phyloP scores from a whole-genome alignment of 192 early-diverging fungal genomes.

The Diversispora epigaea region DNA sequence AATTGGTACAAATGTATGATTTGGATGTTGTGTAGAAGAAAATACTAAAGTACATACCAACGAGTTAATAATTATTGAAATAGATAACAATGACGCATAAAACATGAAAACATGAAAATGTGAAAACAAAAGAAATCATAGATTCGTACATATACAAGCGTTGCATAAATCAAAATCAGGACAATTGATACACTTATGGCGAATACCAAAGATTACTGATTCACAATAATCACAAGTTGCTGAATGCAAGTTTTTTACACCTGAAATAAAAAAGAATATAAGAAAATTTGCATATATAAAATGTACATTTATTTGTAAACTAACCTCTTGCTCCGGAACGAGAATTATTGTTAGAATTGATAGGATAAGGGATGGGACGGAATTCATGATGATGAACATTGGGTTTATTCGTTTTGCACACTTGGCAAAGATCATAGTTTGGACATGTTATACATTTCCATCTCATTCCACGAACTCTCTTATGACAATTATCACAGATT shows the following conservation, averaged over 20 bases:
- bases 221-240: constrained; percentile 60
- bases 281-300: background rate
- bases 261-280: background rate
- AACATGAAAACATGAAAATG: background rate
- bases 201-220: constrained; percentile 48
- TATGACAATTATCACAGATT: constrained; percentile 56
- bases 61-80: background rate
- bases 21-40: constrained; percentile 41
- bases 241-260: constrained; percentile 14
- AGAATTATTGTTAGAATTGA: background rate
- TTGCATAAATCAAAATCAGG: constrained; percentile 61
- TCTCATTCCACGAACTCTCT: constrained; percentile 46
- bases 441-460: constrained; percentile 58
- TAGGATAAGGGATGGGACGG: constrained; percentile 36
- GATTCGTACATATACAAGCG: constrained; percentile 45
- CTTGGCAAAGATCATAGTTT: constrained; percentile 55
- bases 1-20: constrained; percentile 46
- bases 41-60: constrained; percentile 24
- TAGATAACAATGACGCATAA: background rate
- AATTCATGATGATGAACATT: constrained; percentile 39
- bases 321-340: background rate
- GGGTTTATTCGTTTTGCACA: constrained; percentile 36
- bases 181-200: constrained; percentile 61
- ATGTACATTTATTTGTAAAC: background rate
- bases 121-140: background rate